Evolutionary conservation across 1,284 basidiomycete species (phyloP).

Genomic region (Heterobasidion parviporum): DNA sequence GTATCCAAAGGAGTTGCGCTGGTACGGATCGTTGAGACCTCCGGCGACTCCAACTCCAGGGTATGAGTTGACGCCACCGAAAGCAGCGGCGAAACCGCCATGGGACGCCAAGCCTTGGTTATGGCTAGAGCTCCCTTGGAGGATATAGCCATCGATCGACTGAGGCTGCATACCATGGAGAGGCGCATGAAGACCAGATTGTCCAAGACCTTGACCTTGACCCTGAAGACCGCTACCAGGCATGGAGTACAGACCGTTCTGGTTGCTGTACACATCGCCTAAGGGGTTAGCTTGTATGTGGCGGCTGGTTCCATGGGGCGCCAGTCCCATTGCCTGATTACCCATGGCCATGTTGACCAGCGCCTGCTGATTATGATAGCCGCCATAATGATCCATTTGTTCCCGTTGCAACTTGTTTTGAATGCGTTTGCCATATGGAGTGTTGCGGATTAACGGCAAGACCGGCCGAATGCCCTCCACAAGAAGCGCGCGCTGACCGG

Average conservation of each 20-base stretch:
- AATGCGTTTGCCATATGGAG: constrained; percentile 95
- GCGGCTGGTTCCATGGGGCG: constrained; percentile 30
- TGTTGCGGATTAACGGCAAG: constrained; percentile 91
- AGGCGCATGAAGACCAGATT: constrained; percentile 31
- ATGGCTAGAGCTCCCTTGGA: constrained; percentile 62
- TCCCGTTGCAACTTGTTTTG: constrained; percentile 95
- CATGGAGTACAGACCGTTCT: constrained; percentile 52
- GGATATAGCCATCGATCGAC: constrained; percentile 69
- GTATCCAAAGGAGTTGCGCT: constrained; percentile 63
- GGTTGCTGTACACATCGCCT: constrained; percentile 58
- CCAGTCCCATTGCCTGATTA: constrained; percentile 45
- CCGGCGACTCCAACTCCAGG: constrained; percentile 39
- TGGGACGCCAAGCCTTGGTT: constrained; percentile 51
- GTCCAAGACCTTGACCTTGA: constrained; percentile 31
- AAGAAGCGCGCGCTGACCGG: constrained; percentile 74
- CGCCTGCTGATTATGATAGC: constrained; percentile 53
- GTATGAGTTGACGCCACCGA: constrained; percentile 35
- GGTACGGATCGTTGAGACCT: constrained; percentile 64
- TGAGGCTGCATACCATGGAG: constrained; percentile 58
- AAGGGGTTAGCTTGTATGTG: constrained; percentile 53
- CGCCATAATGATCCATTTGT: constrained; percentile 67
- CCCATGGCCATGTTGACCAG: constrained; percentile 50
- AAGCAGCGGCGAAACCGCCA: constrained; percentile 48
- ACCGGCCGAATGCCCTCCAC: constrained; percentile 97
- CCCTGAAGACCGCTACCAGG: constrained; percentile 37